Evolutionary conservation across 768 basidiomycete genomes (phyloP).

Genomic region (Lactifluus pinguis): DNA sequence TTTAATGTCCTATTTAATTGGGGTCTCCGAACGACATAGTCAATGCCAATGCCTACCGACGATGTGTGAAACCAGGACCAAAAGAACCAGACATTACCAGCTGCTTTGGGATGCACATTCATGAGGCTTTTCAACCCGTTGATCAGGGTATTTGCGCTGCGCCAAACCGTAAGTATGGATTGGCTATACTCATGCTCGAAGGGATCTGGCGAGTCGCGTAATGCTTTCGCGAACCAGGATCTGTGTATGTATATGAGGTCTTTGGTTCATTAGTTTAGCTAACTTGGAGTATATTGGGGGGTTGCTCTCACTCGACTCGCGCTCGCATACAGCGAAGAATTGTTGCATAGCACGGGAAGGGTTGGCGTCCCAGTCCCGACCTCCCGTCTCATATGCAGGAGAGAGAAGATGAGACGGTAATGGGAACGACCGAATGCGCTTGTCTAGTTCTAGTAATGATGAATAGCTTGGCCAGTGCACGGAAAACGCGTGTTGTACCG

Average conservation of each 20-base stretch:
- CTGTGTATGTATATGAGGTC: conserved; percentile 31
- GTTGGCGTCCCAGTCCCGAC: conserved; percentile 33
- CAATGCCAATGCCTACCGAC: conserved; percentile 31
- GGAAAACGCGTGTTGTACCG: conserved; percentile 36
- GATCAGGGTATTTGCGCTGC: conserved; percentile 37
- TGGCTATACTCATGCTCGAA: conserved; percentile 36
- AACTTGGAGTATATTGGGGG: background rate
- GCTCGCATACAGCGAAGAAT: conserved; percentile 32
- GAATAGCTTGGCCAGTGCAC: conserved; percentile 33
- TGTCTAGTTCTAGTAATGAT: conserved; percentile 41
- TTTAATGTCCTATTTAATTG: conserved; percentile 14
- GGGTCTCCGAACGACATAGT: background rate
- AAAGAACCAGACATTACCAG: conserved; percentile 38
- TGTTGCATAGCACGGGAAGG: conserved; percentile 36
- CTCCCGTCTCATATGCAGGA: conserved; percentile 28
- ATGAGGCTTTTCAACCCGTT: conserved; percentile 33
- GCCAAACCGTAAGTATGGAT: conserved; percentile 38
- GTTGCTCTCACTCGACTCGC: conserved; percentile 41
- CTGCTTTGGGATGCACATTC: conserved; percentile 27
- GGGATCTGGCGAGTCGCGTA: conserved; percentile 34
- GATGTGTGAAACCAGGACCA: conserved; percentile 44
- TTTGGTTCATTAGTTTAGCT: background rate
- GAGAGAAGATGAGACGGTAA: conserved; percentile 37
- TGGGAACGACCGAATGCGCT: conserved; percentile 41
- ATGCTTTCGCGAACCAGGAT: conserved; percentile 40